Evolutionary conservation across 1,284 basidiomycete species (phyloP).

Genomic region (Malassezia yamatoensis): DNA sequence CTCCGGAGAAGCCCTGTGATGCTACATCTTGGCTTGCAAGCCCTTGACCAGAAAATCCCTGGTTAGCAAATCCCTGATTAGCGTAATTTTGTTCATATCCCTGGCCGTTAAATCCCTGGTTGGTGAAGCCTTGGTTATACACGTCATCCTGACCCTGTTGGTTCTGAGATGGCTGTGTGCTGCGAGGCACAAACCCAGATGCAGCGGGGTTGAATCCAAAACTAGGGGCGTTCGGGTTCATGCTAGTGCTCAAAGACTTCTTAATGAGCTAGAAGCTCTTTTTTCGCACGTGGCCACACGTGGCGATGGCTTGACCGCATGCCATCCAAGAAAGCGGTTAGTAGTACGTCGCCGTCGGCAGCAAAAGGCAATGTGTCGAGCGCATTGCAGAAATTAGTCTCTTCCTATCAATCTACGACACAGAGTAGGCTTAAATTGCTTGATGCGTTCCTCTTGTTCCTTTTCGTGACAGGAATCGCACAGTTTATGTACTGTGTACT

Average conservation of each 20-base stretch:
- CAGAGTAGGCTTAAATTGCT: constrained; percentile 79
- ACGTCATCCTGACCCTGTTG: constrained; percentile 17
- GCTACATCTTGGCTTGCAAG: constrained; percentile 3
- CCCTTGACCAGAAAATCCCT: constrained; percentile 11
- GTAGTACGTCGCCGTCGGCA: background rate
- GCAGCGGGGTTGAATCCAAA: constrained; percentile 46
- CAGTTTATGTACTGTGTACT: constrained; percentile 87
- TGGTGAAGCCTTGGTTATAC: constrained; percentile 9
- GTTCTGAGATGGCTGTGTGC: constrained; percentile 13
- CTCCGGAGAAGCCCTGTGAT: constrained; percentile 4
- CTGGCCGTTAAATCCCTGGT: constrained; percentile 13
- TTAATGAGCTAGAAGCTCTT: background rate
- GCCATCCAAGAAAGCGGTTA: constrained; percentile 1
- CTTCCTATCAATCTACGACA: constrained; percentile 64
- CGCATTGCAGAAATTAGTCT: background rate
- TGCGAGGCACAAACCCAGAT: constrained; percentile 39
- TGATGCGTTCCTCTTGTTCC: constrained; percentile 82
- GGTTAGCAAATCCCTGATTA: constrained; percentile 17
- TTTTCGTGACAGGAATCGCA: constrained; percentile 76
- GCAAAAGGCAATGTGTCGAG: background rate
- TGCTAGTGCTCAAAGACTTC: constrained; percentile 8
- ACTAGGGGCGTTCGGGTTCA: constrained; percentile 47
- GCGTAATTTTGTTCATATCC: constrained; percentile 4
- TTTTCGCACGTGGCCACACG: constrained; percentile 12
- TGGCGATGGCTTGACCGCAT: constrained; percentile 2